Base-by-base conservation (phyloP, 1,139 yeast species). In the Geotrichum europaeum region DNA sequence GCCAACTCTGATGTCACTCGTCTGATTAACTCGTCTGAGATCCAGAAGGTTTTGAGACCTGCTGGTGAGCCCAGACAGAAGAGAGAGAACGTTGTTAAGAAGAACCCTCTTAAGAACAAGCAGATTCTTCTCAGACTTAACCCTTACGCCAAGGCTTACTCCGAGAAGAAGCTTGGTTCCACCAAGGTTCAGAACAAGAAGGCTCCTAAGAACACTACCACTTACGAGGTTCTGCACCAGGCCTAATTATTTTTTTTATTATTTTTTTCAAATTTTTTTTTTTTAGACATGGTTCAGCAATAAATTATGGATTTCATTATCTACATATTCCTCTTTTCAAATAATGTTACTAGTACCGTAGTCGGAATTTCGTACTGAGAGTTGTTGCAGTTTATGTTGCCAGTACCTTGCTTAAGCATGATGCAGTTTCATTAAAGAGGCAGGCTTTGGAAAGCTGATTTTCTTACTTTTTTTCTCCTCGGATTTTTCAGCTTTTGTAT, bases 31-130 rank as follows among this genome's bases (percentile, higher is more conserved):
- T 92, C 98, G 79, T 86, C 97, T 80, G 99, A 94, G 85, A 88
- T 94, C 80, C 99, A 94, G 84, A 84, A 97, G 73, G 97, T 86
- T 77, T 89, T 91, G 75, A 89, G 95, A 85, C 92, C 97, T 77
- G 96, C 97, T 79, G 96, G 96, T 75, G 94, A 87, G 81, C 81
- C 95, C 74, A 81, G 86, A 77, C 95, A 89, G 81, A 90, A 91
- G 94, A 89, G 96, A 81, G 80, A 90, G 71, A 90, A 88, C 84
- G 96, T 89, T 79, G 87, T 86, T 81, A 94, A 94, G 97, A 92
- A 90, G 94, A 94, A 94, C 95, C 99, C 99, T 83, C 91, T 94
- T 80, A 94, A 90, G 94, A 94, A 95, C 97, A 92, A 91, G 87
- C 96, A 90, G 84, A 95, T 91, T 75, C 82, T 91, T 78, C 87